Evolutionary conservation across 116 monocot species (phyloP).

Genomic region (Thalassia testudinum): DNA sequence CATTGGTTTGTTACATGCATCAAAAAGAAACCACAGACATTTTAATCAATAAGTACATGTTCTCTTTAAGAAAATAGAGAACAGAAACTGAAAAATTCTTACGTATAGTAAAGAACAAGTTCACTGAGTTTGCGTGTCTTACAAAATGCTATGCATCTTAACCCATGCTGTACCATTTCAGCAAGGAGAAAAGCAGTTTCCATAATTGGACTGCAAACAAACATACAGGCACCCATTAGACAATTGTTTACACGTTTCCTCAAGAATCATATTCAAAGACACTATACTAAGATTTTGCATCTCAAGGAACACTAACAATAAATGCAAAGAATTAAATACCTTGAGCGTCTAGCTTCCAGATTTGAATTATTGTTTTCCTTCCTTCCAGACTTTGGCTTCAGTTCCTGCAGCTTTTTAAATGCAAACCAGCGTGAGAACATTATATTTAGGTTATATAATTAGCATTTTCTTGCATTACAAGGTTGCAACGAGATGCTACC

Average conservation of each 20-base stretch:
- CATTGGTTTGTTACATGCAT: background rate
- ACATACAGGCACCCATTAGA: too few relatives aligned
- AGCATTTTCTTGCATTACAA: too few relatives aligned
- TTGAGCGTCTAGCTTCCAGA: conserved; percentile 27
- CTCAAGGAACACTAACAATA: too few relatives aligned
- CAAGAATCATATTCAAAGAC: too few relatives aligned
- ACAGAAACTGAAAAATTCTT: conserved; percentile 8
- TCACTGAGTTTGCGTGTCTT: conserved; percentile 91
- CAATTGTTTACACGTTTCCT: too few relatives aligned
- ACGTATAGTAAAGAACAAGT: conserved; percentile 80
- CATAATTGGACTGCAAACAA: conserved; percentile 57
- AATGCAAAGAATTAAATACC: conserved; percentile 12
- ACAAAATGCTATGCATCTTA: conserved; percentile 94
- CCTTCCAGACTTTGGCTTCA: background rate
- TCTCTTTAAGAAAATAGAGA: too few relatives aligned
- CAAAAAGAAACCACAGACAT: conserved; percentile 5
- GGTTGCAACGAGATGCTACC: conserved; percentile 4
- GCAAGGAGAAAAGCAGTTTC: conserved; percentile 77
- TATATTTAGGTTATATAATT: too few relatives aligned
- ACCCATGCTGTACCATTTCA: conserved; percentile 92
- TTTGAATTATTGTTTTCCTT: background rate
- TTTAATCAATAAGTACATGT: too few relatives aligned
- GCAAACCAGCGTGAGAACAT: too few relatives aligned
- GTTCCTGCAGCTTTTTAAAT: too few relatives aligned
- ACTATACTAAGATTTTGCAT: too few relatives aligned